A percentile compares a stretch with the other conserved stretches of the same genome.
Evolutionary conservation across 208 protist genomes (phyloP).

Genomic region (Leishmania gerbilli): DNA sequence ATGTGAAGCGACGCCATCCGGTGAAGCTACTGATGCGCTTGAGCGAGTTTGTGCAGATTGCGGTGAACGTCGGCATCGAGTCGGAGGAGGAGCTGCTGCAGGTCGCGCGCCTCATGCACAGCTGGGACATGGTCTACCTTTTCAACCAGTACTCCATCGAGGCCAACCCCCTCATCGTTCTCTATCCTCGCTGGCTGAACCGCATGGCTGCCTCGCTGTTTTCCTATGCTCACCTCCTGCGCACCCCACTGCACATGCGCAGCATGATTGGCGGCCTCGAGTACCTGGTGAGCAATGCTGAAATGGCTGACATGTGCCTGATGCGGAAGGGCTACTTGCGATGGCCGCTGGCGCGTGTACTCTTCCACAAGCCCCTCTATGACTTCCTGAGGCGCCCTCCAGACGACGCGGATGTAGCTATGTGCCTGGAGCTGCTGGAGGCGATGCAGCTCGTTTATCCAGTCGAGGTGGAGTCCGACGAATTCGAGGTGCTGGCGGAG

Average conservation of each 20-base stretch:
- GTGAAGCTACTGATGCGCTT: conserved; percentile 83
- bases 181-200: conserved; percentile 81
- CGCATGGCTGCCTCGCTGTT: conserved; percentile 82
- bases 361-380: conserved; percentile 62
- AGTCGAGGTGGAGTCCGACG: conserved; percentile 68
- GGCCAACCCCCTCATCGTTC: conserved; percentile 72
- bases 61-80: conserved; percentile 67
- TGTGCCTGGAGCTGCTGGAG: conserved; percentile 82
- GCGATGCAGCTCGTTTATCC: conserved; percentile 76
- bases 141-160: conserved; percentile 66
- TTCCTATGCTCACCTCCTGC: conserved; percentile 85
- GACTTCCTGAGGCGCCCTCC: conserved; percentile 59
- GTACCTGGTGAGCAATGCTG: conserved; percentile 75
- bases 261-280: conserved; percentile 86
- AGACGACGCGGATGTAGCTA: conserved; percentile 75
- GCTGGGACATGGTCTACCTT: conserved; percentile 87
- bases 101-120: conserved; percentile 80
- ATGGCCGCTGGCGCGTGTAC: conserved; percentile 72
- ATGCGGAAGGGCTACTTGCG: conserved; percentile 79
- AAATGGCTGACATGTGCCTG: conserved; percentile 74
- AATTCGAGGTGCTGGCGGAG: conserved; percentile 61
- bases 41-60: conserved; percentile 70
- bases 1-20: conserved; percentile 56
- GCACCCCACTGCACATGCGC: conserved; percentile 81
- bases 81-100: conserved; percentile 77